Conservation (phyloP, 768 basidiomycete species). For the Strobilomyces dryophilus region DNA sequence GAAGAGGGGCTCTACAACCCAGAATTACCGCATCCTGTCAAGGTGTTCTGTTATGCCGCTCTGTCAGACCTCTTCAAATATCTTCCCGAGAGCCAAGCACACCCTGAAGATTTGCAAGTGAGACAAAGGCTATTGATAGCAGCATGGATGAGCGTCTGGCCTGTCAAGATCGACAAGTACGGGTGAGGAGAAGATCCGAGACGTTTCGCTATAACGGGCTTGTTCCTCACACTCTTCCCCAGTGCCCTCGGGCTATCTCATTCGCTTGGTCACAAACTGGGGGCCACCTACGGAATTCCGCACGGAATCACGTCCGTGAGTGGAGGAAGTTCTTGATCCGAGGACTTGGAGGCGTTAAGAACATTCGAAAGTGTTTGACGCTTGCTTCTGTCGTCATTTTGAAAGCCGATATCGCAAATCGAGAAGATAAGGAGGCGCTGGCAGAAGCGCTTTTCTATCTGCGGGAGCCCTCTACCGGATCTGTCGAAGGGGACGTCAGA, state of each 20-base stretch:
- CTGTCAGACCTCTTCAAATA: conserved; percentile 71
- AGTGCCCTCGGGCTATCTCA: conserved; percentile 76
- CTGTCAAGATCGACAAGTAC: conserved; percentile 52
- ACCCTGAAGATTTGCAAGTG: conserved; percentile 50
- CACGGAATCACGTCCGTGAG: conserved; percentile 82
- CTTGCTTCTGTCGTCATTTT: conserved; percentile 59
- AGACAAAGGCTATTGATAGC: conserved; percentile 71
- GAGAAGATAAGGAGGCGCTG: conserved; percentile 60
- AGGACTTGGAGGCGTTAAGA: conserved; percentile 1
- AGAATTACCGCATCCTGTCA: conserved; percentile 51
- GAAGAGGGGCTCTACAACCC: conserved; percentile 59
- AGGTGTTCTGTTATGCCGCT: conserved; percentile 61
- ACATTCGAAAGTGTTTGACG: conserved; percentile 56
- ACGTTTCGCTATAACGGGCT: background rate
- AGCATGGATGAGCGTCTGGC: conserved; percentile 81
- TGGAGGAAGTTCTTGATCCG: background rate
- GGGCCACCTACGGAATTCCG: conserved; percentile 69
- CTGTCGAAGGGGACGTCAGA: conserved; percentile 57
- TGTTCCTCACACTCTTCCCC: background rate
- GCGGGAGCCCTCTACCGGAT: conserved; percentile 55
- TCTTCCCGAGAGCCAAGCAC: conserved; percentile 58
- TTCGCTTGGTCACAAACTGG: conserved; percentile 67
- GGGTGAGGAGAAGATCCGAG: conserved; percentile 34
- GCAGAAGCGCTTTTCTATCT: conserved; percentile 57
- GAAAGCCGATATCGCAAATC: conserved; percentile 52